Evolutionary conservation across 2,329 filamentous ascomycete genomes (phyloP).

Genomic region (Rhytidhysteron rufulum): DNA sequence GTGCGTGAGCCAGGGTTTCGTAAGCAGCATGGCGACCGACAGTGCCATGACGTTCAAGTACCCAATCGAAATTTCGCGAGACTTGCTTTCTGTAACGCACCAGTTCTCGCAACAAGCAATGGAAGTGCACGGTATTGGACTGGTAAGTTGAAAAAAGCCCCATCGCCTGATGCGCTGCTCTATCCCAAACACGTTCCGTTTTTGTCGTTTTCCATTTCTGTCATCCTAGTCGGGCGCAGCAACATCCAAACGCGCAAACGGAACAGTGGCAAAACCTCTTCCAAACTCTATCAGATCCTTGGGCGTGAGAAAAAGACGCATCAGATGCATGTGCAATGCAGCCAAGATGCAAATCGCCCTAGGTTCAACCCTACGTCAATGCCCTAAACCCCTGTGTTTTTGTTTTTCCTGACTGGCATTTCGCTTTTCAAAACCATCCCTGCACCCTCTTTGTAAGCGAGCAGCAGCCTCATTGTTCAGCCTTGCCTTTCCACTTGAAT

Average conservation of each 20-base stretch:
- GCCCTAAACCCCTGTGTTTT: too few relatives aligned
- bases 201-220: not conserved
- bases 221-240: not conserved
- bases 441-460: too few relatives aligned
- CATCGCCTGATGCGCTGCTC: not conserved
- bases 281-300: too few relatives aligned
- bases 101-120: constrained; percentile 69
- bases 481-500: not conserved
- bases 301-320: too few relatives aligned
- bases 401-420: not conserved
- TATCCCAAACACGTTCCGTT: not conserved
- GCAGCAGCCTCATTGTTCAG: not conserved
- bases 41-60: constrained; percentile 60
- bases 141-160: constrained; percentile 58
- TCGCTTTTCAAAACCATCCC: not conserved
- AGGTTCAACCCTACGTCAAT: too few relatives aligned
- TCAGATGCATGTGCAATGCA: too few relatives aligned
- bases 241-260: not conserved
- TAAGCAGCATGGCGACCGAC: constrained; percentile 57
- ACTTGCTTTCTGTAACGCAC: constrained; percentile 60
- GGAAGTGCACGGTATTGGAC: constrained; percentile 69
- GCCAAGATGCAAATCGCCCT: too few relatives aligned
- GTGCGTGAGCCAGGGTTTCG: constrained; percentile 61
- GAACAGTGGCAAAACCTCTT: too few relatives aligned
- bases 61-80: constrained; percentile 59